These are phyloP conservation scores for Bombardia bombarda DNA, from an alignment of 495 filamentous ascomycete species.

Conservation along the genomic window DNA sequence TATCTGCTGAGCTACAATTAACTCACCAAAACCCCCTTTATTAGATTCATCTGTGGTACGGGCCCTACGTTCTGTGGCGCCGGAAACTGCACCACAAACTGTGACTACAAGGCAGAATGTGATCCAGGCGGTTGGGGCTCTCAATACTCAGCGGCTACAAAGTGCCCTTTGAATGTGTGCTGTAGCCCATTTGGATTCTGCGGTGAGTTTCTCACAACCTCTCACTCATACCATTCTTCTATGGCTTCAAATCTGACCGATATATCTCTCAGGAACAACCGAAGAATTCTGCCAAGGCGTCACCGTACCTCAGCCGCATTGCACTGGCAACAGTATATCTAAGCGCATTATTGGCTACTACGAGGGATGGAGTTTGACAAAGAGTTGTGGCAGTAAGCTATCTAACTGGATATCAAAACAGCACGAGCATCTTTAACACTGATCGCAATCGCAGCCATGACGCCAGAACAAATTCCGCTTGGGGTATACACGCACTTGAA, in stretches of 20 bases:
- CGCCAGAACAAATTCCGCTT: conserved; percentile 4
- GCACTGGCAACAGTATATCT: background rate
- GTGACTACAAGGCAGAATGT: background rate
- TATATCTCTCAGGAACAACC: no score
- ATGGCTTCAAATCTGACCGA: no score
- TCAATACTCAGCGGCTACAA: background rate
- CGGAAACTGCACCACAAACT: background rate
- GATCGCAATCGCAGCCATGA: no score
- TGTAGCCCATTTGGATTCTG: background rate
- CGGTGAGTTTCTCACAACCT: no score
- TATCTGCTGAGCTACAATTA: no score
- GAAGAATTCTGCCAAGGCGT: background rate
- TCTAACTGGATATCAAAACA: no score
- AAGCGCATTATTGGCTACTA: conserved; percentile 18
- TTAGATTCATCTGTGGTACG: background rate
- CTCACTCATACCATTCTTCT: no score
- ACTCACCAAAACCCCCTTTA: no score
- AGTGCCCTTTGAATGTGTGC: background rate
- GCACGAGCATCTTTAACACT: no score
- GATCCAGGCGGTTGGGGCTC: background rate
- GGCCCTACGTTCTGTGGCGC: background rate
- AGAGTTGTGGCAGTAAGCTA: conserved; percentile 5
- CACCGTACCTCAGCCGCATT: background rate
- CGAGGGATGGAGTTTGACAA: conserved; percentile 12
- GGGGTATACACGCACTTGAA: conserved; percentile 16